Evolutionary conservation across 208 protist genomes (phyloP).

Genomic region (Acanthamoeba sp.): DNA sequence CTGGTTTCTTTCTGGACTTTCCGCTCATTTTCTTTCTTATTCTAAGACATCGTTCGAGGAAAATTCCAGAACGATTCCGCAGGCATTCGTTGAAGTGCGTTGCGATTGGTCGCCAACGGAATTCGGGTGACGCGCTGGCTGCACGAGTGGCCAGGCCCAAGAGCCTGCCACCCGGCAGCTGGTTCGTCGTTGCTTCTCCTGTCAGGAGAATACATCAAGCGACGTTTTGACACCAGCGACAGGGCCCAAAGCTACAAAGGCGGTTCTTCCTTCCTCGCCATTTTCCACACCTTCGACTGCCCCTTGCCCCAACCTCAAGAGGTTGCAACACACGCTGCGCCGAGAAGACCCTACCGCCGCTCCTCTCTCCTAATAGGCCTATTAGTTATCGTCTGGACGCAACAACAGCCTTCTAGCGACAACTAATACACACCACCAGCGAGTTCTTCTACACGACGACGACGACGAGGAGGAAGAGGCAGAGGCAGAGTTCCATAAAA

Average conservation of each 20-base stretch:
- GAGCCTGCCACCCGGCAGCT: too few relatives aligned
- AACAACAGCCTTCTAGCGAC: not conserved
- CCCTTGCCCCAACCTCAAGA: not conserved
- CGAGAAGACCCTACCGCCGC: not conserved
- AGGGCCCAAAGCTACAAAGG: not conserved
- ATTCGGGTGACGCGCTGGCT: not conserved
- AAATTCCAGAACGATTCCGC: not conserved
- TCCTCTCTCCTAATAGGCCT: too few relatives aligned
- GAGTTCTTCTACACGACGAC: not conserved
- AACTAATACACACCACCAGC: not conserved
- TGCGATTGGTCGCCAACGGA: not conserved
- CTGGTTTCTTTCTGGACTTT: not conserved
- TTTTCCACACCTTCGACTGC: slow-evolving; percentile 27
- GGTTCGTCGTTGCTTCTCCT: too few relatives aligned
- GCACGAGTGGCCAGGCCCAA: not conserved
- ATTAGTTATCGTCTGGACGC: not conserved
- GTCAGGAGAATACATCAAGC: slow-evolving; percentile 36
- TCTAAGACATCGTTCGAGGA: not conserved
- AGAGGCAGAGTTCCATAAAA: not conserved
- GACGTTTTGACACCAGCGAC: not conserved
- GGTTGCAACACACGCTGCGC: too few relatives aligned
- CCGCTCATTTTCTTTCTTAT: not conserved
- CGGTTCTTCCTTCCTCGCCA: not conserved
- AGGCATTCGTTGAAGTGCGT: too few relatives aligned
- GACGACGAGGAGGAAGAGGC: not conserved